These are phyloP conservation scores for Metarhizium sp. DNA, from an alignment of 2,329 filamentous ascomycete genomes.

Conservation along the genomic window DNA sequence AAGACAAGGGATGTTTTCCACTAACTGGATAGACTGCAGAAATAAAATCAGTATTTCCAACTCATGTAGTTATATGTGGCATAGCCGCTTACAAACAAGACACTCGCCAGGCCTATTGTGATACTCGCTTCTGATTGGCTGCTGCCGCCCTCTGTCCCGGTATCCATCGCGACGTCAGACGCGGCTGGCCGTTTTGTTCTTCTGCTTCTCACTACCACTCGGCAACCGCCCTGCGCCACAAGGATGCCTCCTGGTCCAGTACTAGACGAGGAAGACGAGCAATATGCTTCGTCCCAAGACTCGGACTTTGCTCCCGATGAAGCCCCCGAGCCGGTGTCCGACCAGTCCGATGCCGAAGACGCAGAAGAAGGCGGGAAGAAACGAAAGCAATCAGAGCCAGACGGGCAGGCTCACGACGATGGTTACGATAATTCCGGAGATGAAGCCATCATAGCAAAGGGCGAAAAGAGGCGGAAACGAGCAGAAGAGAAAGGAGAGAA, in stretches of 20 bases:
- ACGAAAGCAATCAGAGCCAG: slow-evolving; percentile 10
- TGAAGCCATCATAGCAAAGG: slow-evolving; percentile 57
- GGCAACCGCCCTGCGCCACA: background rate
- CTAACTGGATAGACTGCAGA: too few relatives aligned
- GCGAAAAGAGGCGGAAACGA: slow-evolving; percentile 41
- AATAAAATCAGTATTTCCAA: too few relatives aligned
- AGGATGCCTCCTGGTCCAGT: slow-evolving; percentile 34
- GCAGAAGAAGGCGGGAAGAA: slow-evolving; percentile 17
- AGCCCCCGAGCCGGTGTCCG: slow-evolving; percentile 34
- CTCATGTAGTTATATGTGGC: too few relatives aligned
- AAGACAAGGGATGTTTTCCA: too few relatives aligned
- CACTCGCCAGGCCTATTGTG: background rate
- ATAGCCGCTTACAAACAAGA: background rate
- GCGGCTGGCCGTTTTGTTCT: background rate
- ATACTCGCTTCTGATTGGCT: background rate
- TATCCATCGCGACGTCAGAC: background rate
- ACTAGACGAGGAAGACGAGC: slow-evolving; percentile 40
- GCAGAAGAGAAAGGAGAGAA: slow-evolving; percentile 30
- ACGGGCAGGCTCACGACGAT: slow-evolving; percentile 28
- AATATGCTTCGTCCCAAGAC: slow-evolving; percentile 63
- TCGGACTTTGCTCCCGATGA: slow-evolving; percentile 62
- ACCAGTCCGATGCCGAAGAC: slow-evolving; percentile 41
- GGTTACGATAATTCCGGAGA: slow-evolving; percentile 63
- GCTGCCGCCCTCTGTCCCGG: background rate
- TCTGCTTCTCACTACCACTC: background rate